Conservation (phyloP, 1,284 basidiomycete genomes). For the Mycena sp. region DNA sequence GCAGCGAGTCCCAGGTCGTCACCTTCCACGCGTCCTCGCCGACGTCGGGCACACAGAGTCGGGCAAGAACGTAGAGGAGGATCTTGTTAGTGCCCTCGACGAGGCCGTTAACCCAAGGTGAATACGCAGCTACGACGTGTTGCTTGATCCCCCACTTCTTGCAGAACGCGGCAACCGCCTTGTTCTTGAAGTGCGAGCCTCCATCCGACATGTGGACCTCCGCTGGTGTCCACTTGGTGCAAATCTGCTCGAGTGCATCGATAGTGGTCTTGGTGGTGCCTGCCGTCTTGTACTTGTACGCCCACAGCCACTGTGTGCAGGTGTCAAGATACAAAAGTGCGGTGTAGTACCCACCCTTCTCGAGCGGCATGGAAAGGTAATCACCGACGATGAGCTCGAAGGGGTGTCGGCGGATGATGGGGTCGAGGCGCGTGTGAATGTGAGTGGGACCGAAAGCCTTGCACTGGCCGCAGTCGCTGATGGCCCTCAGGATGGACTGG, state of each 20-base stretch:
- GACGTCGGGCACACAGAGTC: slow-evolving; percentile 38
- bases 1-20: slow-evolving; percentile 23
- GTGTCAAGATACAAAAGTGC: not conserved
- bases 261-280: slow-evolving; percentile 34
- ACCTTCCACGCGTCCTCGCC: slow-evolving; percentile 41
- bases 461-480: slow-evolving; percentile 41
- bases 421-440: slow-evolving; percentile 43
- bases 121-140: slow-evolving; percentile 43
- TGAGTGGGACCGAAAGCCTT: slow-evolving; percentile 37
- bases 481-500: slow-evolving; percentile 37
- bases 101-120: slow-evolving; percentile 39
- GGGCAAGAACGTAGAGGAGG: slow-evolving; percentile 38
- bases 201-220: slow-evolving; percentile 47
- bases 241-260: slow-evolving; percentile 33
- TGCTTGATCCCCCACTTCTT: slow-evolving; percentile 29
- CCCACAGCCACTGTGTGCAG: not conserved
- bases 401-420: slow-evolving; percentile 26
- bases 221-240: slow-evolving; percentile 29
- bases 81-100: slow-evolving; percentile 19
- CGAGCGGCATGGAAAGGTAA: slow-evolving; percentile 43
- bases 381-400: slow-evolving; percentile 47
- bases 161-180: slow-evolving; percentile 42
- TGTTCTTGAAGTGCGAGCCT: slow-evolving; percentile 48
- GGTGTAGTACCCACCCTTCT: slow-evolving; percentile 38
- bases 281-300: not conserved